Conservation (phyloP, 164 flowering plant genomes). For the Vitis labrusca region DNA sequence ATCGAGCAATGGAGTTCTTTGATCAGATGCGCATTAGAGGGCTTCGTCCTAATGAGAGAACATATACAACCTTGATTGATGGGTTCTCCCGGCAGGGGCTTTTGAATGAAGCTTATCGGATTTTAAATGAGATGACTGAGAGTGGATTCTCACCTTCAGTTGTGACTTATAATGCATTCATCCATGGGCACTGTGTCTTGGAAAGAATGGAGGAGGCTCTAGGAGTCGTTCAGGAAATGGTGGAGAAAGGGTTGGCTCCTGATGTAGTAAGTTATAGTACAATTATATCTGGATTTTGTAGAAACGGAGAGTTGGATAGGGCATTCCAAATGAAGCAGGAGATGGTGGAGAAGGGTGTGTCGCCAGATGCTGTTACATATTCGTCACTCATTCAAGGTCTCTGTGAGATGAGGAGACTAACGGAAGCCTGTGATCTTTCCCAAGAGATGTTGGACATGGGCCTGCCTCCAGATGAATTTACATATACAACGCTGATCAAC, state of each 20-base stretch:
- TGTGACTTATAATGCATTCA: conserved; percentile 72
- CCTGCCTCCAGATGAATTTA: conserved; percentile 66
- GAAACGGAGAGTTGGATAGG: conserved; percentile 43
- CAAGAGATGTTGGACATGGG: conserved; percentile 63
- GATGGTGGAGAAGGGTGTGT: conserved; percentile 64
- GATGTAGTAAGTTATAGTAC: conserved; percentile 81
- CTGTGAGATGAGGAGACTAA: conserved; percentile 55
- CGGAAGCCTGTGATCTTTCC: conserved; percentile 67
- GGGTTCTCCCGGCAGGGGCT: conserved; percentile 79
- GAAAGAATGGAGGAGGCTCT: conserved; percentile 68
- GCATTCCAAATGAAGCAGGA: conserved; percentile 58
- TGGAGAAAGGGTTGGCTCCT: conserved; percentile 50
- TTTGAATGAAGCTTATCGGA: conserved; percentile 51
- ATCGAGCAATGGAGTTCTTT: conserved; percentile 68
- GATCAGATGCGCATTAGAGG: conserved; percentile 72
- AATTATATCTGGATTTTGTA: conserved; percentile 64
- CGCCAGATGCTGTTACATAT: conserved; percentile 65
- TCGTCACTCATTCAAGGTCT: conserved; percentile 80
- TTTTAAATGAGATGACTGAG: conserved; percentile 56
- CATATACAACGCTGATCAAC: conserved; percentile 74
- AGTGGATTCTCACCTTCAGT: conserved; percentile 62
- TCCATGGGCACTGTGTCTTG: conserved; percentile 63
- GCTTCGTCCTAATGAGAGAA: conserved; percentile 61
- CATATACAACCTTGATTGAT: conserved; percentile 78
- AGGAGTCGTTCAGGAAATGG: conserved; percentile 49